Percentiles rank a stretch among this genome's conserved stretches.
phyloP scores from a whole-genome alignment of 1,284 basidiomycete genomes.

The Earliella scabrosa region DNA sequence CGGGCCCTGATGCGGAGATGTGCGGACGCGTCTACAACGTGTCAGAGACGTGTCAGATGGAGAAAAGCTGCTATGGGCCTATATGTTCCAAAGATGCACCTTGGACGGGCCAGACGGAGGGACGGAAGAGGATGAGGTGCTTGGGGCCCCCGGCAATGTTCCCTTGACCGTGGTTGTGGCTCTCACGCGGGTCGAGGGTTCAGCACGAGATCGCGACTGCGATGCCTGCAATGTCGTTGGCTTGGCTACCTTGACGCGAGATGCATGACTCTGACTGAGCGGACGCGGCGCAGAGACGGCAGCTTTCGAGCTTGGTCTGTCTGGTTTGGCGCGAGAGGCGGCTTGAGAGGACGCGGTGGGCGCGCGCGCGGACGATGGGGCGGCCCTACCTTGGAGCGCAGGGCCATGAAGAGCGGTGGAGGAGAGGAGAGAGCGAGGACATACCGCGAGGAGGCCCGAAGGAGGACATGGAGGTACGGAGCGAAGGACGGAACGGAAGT shows the following conservation, averaged over 20 bases:
- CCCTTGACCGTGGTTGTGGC: constrained; percentile 21
- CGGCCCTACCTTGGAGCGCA: constrained; percentile 11
- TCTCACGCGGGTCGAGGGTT: constrained; percentile 21
- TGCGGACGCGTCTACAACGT: constrained; percentile 10
- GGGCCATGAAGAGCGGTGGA: not conserved
- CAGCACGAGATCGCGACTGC: constrained; percentile 10
- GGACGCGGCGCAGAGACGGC: constrained; percentile 4
- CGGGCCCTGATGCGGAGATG: not conserved
- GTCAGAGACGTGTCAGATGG: not conserved
- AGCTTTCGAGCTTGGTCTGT: constrained; percentile 9
- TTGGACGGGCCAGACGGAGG: constrained; percentile 6
- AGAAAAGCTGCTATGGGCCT: not conserved
- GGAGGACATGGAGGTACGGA: constrained; percentile 19
- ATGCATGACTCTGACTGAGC: constrained; percentile 7
- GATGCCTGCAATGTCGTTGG: constrained; percentile 14
- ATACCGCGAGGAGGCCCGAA: constrained; percentile 18
- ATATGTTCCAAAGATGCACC: not conserved
- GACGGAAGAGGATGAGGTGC: constrained; percentile 3
- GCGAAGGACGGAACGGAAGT: constrained; percentile 4
- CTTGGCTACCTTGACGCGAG: constrained; percentile 9
- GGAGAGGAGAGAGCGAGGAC: not conserved
- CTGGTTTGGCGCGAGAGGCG: constrained; percentile 17
- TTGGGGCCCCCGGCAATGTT: constrained; percentile 9
- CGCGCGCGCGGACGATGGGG: constrained; percentile 5
- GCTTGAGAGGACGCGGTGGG: constrained; percentile 7